Conservation (phyloP, 2,329 filamentous ascomycete genomes). For the Stagonosporopsis cucurbitacearum region DNA sequence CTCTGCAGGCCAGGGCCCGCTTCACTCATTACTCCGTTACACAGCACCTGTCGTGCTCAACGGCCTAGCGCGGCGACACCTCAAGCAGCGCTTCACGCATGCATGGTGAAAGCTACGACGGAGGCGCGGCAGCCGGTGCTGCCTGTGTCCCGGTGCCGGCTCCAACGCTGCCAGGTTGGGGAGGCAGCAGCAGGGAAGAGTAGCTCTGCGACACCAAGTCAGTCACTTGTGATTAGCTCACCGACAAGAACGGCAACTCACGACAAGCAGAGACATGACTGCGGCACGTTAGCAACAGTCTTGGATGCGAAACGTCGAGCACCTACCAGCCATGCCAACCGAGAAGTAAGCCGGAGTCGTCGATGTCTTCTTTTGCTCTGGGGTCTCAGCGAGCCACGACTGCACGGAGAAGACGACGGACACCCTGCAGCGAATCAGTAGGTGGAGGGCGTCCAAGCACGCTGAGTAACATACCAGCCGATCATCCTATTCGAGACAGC, state of each 20-base stretch:
- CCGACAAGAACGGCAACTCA: constrained; percentile 37
- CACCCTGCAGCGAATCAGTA: constrained; percentile 59
- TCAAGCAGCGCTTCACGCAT: constrained; percentile 14
- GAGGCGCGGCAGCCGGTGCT: constrained; percentile 56
- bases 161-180: constrained; percentile 48
- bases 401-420: constrained; percentile 77
- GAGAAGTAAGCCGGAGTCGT: constrained; percentile 76
- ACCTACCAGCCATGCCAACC: constrained; percentile 79
- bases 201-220: constrained; percentile 54
- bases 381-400: constrained; percentile 78
- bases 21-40: constrained; percentile 23
- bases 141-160: constrained; percentile 55
- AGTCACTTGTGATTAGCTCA: constrained; percentile 8
- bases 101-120: constrained; percentile 38
- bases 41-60: constrained; percentile 21
- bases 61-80: constrained; percentile 13
- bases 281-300: constrained; percentile 18
- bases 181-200: constrained; percentile 69
- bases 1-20: neutral
- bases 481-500: constrained; percentile 60
- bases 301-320: neutral
- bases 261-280: constrained; percentile 56
- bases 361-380: constrained; percentile 67
- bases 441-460: constrained; percentile 12
- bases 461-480: constrained; percentile 60